Conservation (phyloP, 2,329 filamentous ascomycete species). For the Simplicillium sp. region DNA sequence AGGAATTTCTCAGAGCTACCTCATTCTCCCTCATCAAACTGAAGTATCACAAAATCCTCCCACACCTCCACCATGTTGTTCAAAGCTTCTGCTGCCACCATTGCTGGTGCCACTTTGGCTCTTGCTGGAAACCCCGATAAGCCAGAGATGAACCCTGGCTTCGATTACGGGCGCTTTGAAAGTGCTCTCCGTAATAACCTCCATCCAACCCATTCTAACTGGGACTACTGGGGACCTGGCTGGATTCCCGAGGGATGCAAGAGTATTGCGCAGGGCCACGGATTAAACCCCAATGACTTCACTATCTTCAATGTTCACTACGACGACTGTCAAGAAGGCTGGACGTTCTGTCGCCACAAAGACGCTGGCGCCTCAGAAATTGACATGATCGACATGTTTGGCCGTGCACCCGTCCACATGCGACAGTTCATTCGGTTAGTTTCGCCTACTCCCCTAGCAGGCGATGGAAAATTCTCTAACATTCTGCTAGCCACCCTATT, state of each 20-base stretch:
- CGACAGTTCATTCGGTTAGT: slow-evolving; percentile 5
- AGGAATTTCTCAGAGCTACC: too few species aligned
- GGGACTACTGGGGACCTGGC: slow-evolving; percentile 5
- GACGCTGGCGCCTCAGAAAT: slow-evolving; percentile 8
- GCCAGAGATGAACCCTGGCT: slow-evolving; percentile 4
- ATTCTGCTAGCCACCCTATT: slow-evolving; percentile 2
- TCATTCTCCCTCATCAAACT: too few species aligned
- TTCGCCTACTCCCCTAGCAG: too few species aligned
- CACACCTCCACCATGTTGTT: slow-evolving; percentile 1
- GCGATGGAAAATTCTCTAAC: too few species aligned
- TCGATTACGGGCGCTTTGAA: slow-evolving; percentile 4
- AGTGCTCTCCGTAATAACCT: slow-evolving; percentile 2
- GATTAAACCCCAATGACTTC: slow-evolving; percentile 11
- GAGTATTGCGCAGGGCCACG: slow-evolving; percentile 3
- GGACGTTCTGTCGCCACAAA: slow-evolving; percentile 17
- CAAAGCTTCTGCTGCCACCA: slow-evolving; percentile 1
- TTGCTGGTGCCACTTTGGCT: background rate
- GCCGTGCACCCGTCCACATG: slow-evolving; percentile 4
- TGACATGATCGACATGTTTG: slow-evolving; percentile 12
- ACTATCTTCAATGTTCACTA: slow-evolving; percentile 14
- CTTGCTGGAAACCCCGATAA: slow-evolving; percentile 5
- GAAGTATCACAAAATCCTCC: too few species aligned
- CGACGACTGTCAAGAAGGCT: slow-evolving; percentile 14
- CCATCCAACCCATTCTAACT: slow-evolving; percentile 3
- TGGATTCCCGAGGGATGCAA: slow-evolving; percentile 5